Conservation (phyloP, 2,329 filamentous ascomycete genomes). For the Macrophomina phaseolina region DNA sequence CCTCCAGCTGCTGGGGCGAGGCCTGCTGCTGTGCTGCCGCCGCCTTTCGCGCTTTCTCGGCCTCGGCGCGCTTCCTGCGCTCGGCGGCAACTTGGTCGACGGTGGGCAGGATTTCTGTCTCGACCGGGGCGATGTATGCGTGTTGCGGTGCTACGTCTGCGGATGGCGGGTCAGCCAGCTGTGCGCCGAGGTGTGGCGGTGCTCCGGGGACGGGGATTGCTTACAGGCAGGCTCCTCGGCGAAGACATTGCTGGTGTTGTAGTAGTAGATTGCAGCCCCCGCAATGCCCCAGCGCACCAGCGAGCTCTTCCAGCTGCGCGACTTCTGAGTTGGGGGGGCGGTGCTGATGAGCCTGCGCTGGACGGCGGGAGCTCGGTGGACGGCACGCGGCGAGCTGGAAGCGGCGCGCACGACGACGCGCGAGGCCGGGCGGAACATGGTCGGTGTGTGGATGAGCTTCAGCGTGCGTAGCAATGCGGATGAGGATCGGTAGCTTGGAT, state of each 20-base stretch:
- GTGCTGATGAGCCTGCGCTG: conserved; percentile 62
- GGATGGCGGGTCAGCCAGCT: conserved; percentile 19
- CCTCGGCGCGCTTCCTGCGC: conserved; percentile 42
- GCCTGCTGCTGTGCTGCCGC: conserved; percentile 23
- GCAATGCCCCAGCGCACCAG: conserved; percentile 77
- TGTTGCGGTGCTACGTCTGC: conserved; percentile 46
- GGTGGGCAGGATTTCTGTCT: conserved; percentile 50
- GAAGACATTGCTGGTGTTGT: conserved; percentile 88
- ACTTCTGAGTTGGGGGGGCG: conserved; percentile 66
- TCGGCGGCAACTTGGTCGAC: conserved; percentile 53
- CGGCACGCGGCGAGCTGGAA: conserved; percentile 38
- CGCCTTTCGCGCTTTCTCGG: conserved; percentile 28
- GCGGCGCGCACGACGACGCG: conserved; percentile 47
- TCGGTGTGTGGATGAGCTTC: not conserved
- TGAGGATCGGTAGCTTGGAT: not conserved
- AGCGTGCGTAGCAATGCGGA: not conserved
- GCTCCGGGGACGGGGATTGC: not conserved
- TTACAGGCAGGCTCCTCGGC: conserved; percentile 78
- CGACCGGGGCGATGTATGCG: conserved; percentile 29
- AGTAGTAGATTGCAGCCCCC: conserved; percentile 82
- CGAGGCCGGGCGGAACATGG: conserved; percentile 60
- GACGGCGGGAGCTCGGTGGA: conserved; percentile 43
- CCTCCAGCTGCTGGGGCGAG: conserved; percentile 67
- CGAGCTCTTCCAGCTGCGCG: conserved; percentile 81
- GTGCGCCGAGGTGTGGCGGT: not conserved